Evolutionary conservation across 305 asterid genomes (phyloP), one percentile per base, ranked within the genome.

Genomic region (Solanum hybrid): DNA sequence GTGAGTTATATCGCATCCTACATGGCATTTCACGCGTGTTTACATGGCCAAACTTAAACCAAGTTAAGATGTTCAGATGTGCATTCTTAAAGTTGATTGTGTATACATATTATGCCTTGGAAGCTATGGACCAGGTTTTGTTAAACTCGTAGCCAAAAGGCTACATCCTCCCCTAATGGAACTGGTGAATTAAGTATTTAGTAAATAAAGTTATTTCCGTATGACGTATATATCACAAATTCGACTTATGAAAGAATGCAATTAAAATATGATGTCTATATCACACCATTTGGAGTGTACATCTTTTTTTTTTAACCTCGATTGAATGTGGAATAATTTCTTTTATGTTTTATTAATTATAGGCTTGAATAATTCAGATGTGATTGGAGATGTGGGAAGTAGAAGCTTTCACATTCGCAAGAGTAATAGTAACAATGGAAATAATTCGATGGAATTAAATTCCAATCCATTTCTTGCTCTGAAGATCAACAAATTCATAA

Each of bases 381-480:
- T 92, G 77, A 95, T 95, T n/a, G 98, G 96, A 31, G 92, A 94
- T 86, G 91, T 90, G 6, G 95, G 95, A 3, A 89, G 94, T 91
- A 92, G 98, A 91, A 93, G 90, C 91, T 95, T 95, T 89, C 92
- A 93, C 86, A 96, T 95, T 20, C 90, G 95, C 28, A 95, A 89
- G 92, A 75, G 87, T 35, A 82, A 86, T 77, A 71, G 37, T 24
- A 87, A 71, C 26, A 87, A 14, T 67, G 24, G 46, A 67, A 86
- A 12, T 35, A 69, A 75, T 18, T 87, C 90, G 61, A 92, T 87
- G 36, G 39, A 18, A 24, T 33, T 90, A 20, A 76, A 74, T 64
- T 86, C 90, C 36, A 86, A 33, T 10, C 87, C 88, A 31, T 42
- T 87, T 82, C 14, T 33, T 76, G 79, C 79, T 29, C 5, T 74